A percentile compares a stretch with the other conserved stretches of the same genome.
phyloP scores from a whole-genome alignment of 768 basidiomycete species.

The Botryobasidium botryosum region DNA sequence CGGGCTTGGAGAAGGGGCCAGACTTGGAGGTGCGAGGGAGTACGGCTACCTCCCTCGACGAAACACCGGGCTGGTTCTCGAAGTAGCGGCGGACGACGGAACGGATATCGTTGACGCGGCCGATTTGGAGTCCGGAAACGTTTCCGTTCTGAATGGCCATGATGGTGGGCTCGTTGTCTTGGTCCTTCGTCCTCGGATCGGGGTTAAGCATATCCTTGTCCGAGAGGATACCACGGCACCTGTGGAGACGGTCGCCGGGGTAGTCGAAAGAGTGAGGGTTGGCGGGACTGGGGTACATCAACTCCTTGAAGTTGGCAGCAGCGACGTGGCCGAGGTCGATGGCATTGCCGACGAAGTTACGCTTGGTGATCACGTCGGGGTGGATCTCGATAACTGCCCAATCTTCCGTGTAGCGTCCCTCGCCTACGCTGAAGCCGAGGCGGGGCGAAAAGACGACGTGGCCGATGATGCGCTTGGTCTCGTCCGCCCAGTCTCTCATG shows the following conservation, averaged over 20 bases:
- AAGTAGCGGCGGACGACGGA: slow-evolving; percentile 19
- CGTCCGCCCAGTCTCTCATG: too few species aligned
- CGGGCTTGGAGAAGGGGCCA: slow-evolving; percentile 1
- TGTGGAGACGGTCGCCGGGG: neutral
- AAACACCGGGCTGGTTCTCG: slow-evolving; percentile 13
- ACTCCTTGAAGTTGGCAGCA: neutral
- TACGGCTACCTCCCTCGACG: slow-evolving; percentile 2
- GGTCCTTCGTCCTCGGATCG: slow-evolving; percentile 4
- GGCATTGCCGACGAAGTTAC: slow-evolving; percentile 15
- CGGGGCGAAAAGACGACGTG: too few species aligned
- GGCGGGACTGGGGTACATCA: slow-evolving; percentile 1
- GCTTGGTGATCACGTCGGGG: slow-evolving; percentile 13
- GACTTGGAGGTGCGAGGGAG: neutral
- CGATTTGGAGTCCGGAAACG: slow-evolving; percentile 24
- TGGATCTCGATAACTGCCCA: slow-evolving; percentile 17
- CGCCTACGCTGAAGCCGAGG: neutral
- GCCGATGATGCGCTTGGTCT: too few species aligned
- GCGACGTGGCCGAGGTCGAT: slow-evolving; percentile 13
- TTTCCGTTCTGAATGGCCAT: slow-evolving; percentile 26
- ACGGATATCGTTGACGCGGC: slow-evolving; percentile 22
- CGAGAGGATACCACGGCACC: slow-evolving; percentile 1
- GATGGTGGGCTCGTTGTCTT: slow-evolving; percentile 12
- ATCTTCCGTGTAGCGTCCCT: slow-evolving; percentile 10
- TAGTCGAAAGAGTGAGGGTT: slow-evolving; percentile 6
- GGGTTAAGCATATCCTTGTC: slow-evolving; percentile 1